Base-by-base conservation (phyloP, 225 moss, liverwort and hornwort species). In the Anthoceros angustus region DNA sequence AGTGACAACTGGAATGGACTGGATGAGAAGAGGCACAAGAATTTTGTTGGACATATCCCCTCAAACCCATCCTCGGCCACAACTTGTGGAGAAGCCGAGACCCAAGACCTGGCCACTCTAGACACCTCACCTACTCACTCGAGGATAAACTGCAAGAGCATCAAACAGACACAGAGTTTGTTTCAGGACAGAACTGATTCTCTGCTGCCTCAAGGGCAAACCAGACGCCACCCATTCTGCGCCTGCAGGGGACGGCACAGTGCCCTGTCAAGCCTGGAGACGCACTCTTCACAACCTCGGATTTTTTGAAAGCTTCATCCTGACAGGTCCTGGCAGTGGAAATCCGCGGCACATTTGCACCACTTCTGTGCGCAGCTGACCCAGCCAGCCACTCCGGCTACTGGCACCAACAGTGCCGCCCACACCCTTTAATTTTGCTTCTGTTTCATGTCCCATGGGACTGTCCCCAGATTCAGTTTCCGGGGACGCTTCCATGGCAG, bases 191-290 rank as follows among this genome's bases (percentile, higher is more conserved):
- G 45, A 76, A 77, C 80, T 80, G 80, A 71, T 80, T 80, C 25
- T 66, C 64, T 26, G 92, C 95, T 0, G 85, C 85, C 77, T 98
- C 88, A 62, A 98, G 79, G 66, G 88, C 88, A 61, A 98, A 98
- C 95, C 95, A 98, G 38, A 98, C 88, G 25, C 91, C 95, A 64
- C 84, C 88, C 12, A 76, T 61, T 8, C 64, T 63, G 0, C 48
- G 70, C 32, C 68, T 75, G 21, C 72, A 43, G 77, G 77, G 64
- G 80, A 77, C 66, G 80, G 80, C n/a, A 80, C 62, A 26, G 76
- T 80, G 24, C 82, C 77, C 0, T 86, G 91, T 21, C 85, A 79
- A 25, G 86, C 87, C 24, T 69, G 70, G n/a, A 15, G 55, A 20
- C 14, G 76, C 76, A 21, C 86, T 86, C 49, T 85, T 88, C 63